These are phyloP conservation scores for Hortaea sp. DNA, from an alignment of 2,329 filamentous ascomycete genomes.

Conservation along the genomic window DNA sequence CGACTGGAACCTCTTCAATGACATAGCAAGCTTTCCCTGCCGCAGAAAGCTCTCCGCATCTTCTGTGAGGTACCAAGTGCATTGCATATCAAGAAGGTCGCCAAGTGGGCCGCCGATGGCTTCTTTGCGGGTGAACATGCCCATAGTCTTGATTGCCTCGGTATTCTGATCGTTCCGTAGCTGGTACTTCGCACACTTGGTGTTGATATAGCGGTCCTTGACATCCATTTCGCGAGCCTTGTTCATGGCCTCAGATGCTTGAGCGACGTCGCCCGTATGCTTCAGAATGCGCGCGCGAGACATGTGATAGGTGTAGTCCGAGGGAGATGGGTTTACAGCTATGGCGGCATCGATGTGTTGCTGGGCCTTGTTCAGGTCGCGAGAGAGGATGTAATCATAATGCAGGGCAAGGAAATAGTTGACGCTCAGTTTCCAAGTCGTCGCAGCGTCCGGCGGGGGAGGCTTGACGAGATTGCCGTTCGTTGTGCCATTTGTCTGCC, in stretches of 20 bases:
- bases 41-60: constrained; percentile 84
- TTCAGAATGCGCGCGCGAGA: constrained; percentile 93
- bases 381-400: constrained; percentile 85
- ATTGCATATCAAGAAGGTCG: constrained; percentile 96
- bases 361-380: constrained; percentile 70
- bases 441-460: constrained; percentile 42
- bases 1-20: constrained; percentile 82
- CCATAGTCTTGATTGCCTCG: constrained; percentile 75
- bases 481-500: constrained; percentile 18
- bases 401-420: constrained; percentile 94
- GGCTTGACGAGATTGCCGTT: constrained; percentile 28
- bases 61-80: constrained; percentile 92
- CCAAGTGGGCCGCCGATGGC: constrained; percentile 76
- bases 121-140: constrained; percentile 88
- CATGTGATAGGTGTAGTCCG: constrained; percentile 89
- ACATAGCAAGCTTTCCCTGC: constrained; percentile 70
- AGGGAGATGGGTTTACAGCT: constrained; percentile 64
- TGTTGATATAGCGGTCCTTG: constrained; percentile 95
- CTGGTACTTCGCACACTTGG: constrained; percentile 94
- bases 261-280: constrained; percentile 68
- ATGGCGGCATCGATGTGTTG: constrained; percentile 78
- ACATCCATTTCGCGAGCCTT: constrained; percentile 74
- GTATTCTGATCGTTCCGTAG: constrained; percentile 87
- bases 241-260: constrained; percentile 82
- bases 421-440: constrained; percentile 62